phyloP scores from a whole-genome alignment of 1,284 basidiomycete genomes.

The Termitomyces sp. region DNA sequence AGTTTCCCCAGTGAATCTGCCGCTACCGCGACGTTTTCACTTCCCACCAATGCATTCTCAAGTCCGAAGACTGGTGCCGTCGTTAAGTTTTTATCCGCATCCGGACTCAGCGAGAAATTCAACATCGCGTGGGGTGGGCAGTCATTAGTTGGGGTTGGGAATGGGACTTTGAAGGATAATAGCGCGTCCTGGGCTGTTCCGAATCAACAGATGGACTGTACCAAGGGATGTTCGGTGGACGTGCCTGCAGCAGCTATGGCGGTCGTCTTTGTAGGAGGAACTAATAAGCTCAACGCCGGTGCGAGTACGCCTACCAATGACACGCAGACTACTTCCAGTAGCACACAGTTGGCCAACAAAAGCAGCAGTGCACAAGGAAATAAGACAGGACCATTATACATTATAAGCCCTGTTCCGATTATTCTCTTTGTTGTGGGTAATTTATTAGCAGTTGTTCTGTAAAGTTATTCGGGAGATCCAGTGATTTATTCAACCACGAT shows the following conservation, averaged over 20 bases:
- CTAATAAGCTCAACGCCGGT: not conserved
- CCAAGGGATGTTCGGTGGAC: slow-evolving; percentile 34
- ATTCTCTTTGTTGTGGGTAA: not conserved
- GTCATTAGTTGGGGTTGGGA: slow-evolving; percentile 23
- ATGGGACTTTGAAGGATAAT: slow-evolving; percentile 21
- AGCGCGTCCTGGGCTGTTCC: slow-evolving; percentile 34
- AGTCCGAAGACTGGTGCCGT: slow-evolving; percentile 22
- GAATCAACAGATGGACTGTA: slow-evolving; percentile 34
- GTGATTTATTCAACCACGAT: not conserved
- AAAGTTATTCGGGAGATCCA: not conserved
- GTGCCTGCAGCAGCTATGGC: slow-evolving; percentile 41
- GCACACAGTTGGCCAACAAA: not conserved
- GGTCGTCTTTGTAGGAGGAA: slow-evolving; percentile 31
- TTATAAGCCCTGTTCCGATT: not conserved
- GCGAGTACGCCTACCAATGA: not conserved
- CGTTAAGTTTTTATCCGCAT: slow-evolving; percentile 41
- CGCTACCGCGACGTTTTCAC: slow-evolving; percentile 26
- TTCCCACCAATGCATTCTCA: slow-evolving; percentile 26
- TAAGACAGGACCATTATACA: not conserved
- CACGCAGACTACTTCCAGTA: not conserved
- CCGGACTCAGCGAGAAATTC: slow-evolving; percentile 43
- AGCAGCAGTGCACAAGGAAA: not conserved
- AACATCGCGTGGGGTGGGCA: slow-evolving; percentile 51
- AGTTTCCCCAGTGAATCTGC: slow-evolving; percentile 41
- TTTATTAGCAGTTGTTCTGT: not conserved